phyloP scores from a whole-genome alignment of 2,329 filamentous ascomycete species.

The Scedosporium apiospermum region DNA sequence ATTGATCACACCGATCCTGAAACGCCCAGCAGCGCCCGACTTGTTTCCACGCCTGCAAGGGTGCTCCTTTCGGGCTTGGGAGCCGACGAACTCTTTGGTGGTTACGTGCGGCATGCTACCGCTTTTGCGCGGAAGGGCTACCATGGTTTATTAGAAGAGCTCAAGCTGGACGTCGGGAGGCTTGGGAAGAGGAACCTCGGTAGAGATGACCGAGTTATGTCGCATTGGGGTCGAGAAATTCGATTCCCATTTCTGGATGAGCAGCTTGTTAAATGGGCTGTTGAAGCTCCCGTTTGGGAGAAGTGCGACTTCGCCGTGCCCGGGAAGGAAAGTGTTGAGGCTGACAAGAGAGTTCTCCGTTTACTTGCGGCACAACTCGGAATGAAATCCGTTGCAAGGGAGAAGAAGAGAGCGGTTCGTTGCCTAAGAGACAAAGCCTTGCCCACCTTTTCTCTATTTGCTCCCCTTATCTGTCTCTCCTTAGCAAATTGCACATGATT shows the following conservation, averaged over 20 bases:
- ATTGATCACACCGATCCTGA: conserved; percentile 23
- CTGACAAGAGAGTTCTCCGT: conserved; percentile 73
- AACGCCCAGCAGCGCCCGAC: conserved; percentile 12
- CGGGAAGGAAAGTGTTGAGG: conserved; percentile 42
- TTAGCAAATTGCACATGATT: background rate
- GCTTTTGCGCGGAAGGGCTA: conserved; percentile 66
- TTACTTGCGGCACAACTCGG: conserved; percentile 66
- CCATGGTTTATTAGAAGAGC: conserved; percentile 64
- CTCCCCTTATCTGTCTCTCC: background rate
- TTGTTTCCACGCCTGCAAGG: conserved; percentile 52
- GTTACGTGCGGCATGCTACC: conserved; percentile 74
- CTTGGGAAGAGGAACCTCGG: conserved; percentile 92
- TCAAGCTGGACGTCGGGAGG: conserved; percentile 74
- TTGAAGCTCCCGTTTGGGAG: conserved; percentile 63
- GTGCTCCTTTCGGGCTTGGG: conserved; percentile 88
- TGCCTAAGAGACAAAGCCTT: background rate
- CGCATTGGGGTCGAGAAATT: conserved; percentile 80
- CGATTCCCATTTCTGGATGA: conserved; percentile 91
- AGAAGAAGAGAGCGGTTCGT: conserved; percentile 85
- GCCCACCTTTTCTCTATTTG: background rate
- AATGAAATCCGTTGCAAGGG: conserved; percentile 61
- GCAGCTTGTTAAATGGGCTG: conserved; percentile 69
- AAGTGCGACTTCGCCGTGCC: conserved; percentile 77
- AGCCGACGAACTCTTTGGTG: conserved; percentile 92
- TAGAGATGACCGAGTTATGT: conserved; percentile 83